Evolutionary conservation across 164 flowering plant species (phyloP), one percentile per base, ranked within the genome.

Genomic region (Hamamelis virginiana): DNA sequence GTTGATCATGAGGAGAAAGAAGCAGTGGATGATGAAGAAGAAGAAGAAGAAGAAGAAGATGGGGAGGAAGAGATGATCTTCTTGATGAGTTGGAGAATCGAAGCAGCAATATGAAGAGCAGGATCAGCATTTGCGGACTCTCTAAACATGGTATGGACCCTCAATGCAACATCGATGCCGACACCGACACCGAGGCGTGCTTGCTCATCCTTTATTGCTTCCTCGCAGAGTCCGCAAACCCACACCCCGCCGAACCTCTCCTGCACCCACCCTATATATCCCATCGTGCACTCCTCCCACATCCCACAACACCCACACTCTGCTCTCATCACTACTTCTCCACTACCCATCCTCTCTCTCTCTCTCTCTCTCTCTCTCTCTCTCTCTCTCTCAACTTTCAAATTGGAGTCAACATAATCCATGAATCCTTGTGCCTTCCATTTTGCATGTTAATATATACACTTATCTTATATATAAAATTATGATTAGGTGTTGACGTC

Each of bases 191-290:
- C 74, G 5, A 71, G 78, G 46, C 74, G 27, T 11, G 63, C 71
- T 33, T 71, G 75, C 68, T 75, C 74, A 5, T 75, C 78, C 61
- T 75, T 75, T 60, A 75, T 71, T 43, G 78, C 78, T 33, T 71
- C 78, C 62, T 62, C 75, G 26, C 78, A 75, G 14, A 75, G 41
- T 5, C 78, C 78, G 19, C 78, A 75, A 0, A 75, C 74, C 78
- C 78, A 75, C 4, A 57, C 41, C 13, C 78, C 75, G 0, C 71
- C 66, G 45, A 67, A 75, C 64, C 61, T 21, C 67, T 71, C 75
- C 65, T 67, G 23, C 33, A 75, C 78, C 71, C 65, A 57, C 19
- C 62, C 71, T 14, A 75, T 71, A 28, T 75, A 75, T 21, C 55
- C 72, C 23, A 50, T 28, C 1, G 75, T 75, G 75, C 78, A 75